Conservation (phyloP, 208 protist genomes). For the Naegleria fowleri region DNA sequence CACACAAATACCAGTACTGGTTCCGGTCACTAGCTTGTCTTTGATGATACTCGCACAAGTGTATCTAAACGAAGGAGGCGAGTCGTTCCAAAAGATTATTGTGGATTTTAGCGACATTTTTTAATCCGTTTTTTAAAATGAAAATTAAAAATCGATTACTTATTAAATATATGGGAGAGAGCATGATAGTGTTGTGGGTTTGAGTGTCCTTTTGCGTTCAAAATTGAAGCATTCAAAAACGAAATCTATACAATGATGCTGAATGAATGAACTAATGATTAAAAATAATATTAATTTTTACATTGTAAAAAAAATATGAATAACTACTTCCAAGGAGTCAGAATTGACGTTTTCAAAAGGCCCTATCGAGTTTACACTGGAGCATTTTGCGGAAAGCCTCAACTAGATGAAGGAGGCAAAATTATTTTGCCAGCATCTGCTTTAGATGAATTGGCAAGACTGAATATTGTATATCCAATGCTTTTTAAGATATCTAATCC, state of each 20-base stretch:
- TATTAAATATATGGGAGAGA: too few species aligned
- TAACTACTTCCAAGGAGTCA: background rate
- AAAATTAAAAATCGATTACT: too few species aligned
- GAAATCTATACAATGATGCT: too few species aligned
- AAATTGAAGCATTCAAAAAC: too few species aligned
- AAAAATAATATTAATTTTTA: background rate
- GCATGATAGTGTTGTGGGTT: too few species aligned
- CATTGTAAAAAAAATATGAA: background rate
- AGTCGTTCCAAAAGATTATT: constrained; percentile 3
- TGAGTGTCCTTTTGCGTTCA: too few species aligned
- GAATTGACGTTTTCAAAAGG: constrained; percentile 23
- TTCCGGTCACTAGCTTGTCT: background rate
- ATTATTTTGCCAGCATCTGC: constrained; percentile 68
- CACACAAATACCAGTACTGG: background rate
- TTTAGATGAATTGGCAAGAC: constrained; percentile 60
- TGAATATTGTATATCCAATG: constrained; percentile 76
- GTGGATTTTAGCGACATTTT: background rate
- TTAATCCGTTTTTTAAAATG: too few species aligned
- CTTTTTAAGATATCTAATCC: constrained; percentile 72
- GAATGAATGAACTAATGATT: background rate
- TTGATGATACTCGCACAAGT: background rate
- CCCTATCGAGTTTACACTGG: constrained; percentile 23
- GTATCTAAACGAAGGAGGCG: background rate
- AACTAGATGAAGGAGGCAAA: constrained; percentile 28
- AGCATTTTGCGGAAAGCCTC: constrained; percentile 21